A percentile compares a stretch with the other conserved stretches of the same genome.
These are phyloP conservation scores for Paralagenidium karlingii DNA, from an alignment of 352 stramenopile genomes.

Conservation along the genomic window DNA sequence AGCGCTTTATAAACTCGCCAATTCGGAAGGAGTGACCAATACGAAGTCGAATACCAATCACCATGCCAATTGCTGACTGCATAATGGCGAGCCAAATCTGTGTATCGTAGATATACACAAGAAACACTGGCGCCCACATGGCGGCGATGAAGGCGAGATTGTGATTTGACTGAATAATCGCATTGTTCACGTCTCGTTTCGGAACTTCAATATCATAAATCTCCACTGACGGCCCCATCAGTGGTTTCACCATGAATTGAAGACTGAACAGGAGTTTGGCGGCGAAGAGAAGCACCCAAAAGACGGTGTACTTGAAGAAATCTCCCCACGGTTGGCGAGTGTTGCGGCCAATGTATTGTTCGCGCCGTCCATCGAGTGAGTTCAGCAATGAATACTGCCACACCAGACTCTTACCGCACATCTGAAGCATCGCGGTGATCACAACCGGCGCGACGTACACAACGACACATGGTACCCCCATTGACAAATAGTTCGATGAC, in stretches of 20 bases:
- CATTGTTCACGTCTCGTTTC: conserved; percentile 22
- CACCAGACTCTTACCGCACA: conserved; percentile 35
- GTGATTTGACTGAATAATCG: conserved; percentile 54
- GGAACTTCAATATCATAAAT: conserved; percentile 78
- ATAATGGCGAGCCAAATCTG: conserved; percentile 83
- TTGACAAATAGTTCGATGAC: conserved; percentile 39
- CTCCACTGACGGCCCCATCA: conserved; percentile 94
- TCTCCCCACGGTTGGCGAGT: conserved; percentile 62
- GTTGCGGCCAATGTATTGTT: conserved; percentile 73
- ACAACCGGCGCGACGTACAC: conserved; percentile 53
- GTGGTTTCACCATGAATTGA: conserved; percentile 94
- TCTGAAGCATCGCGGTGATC: conserved; percentile 44
- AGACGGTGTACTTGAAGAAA: conserved; percentile 51
- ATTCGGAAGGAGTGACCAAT: conserved; percentile 75
- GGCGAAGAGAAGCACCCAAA: conserved; percentile 73
- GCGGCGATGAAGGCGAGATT: conserved; percentile 70
- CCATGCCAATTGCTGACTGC: conserved; percentile 57
- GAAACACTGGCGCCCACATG: conserved; percentile 66
- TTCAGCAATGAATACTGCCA: conserved; percentile 45
- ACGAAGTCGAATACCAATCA: conserved; percentile 66
- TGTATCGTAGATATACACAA: conserved; percentile 81
- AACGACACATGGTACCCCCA: conserved; percentile 32
- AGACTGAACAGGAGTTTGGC: conserved; percentile 97
- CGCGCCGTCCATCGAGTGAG: conserved; percentile 43
- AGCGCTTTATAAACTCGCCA: conserved; percentile 50